Evolutionary conservation across 2,329 filamentous ascomycete species (phyloP), one percentile per base, ranked within the genome.

Genomic region (Claviceps sp.): DNA sequence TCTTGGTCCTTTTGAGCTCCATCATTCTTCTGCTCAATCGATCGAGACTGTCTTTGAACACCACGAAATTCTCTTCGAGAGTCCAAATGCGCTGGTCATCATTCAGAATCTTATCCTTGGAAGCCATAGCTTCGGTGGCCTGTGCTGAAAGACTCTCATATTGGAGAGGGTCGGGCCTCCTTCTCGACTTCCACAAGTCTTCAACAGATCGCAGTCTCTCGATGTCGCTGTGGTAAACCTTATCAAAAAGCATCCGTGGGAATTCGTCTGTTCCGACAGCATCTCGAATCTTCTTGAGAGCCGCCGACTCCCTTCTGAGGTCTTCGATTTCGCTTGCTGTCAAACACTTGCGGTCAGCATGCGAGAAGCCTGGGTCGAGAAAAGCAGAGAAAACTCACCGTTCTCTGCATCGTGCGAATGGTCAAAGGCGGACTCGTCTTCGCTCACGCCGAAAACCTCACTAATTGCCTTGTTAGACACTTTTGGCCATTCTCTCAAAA

Each of bases 101-200:
- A 23, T 73, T 67, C 5, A 83, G 58, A 48, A 82, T 68, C 0
- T 77, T 69, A 5, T 86, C 71, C 47, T 75, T 78, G 2, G 68
- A 61, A 14, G 75, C 73, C 8, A 79, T 66, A 1, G 68, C 71
- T 5, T 67, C 64, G 2, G 69, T 62, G 2, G 79, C 74, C 50
- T 81, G 73, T 20, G 74, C 62, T 46, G 78, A 67, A 1, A 91
- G 64, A 0, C 69, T 65, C 13, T 83, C 76, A 64, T 86, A 95
- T 40, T 84, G 74, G 13, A 97, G 73, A 7, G 87, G 71, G 59
- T 85, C 76, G 0, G 91, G 93, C 1, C 84, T 75, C 55, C 80
- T 79, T 57, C 89, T 79, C 4, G 80, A 82, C 68, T 89, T 94
- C 93, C 93, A 98, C 88, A 97, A 95, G 56, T 94, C 91, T 62